phyloP scores from a whole-genome alignment of 2,329 filamentous ascomycete species.

The Rachicladosporium sp. region DNA sequence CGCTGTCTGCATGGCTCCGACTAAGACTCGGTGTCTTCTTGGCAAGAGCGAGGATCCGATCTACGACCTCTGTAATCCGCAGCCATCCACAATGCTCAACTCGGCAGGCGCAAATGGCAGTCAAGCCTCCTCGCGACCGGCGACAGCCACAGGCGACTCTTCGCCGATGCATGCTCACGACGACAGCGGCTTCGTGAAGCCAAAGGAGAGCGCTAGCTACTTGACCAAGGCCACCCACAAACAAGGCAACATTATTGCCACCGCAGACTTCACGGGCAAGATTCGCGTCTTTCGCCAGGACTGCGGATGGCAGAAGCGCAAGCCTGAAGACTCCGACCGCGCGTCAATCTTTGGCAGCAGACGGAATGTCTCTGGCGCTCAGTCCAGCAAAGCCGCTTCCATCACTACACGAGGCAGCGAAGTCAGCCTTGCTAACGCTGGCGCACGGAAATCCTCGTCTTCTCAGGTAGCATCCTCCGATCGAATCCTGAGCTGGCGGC shows the following conservation, averaged over 20 bases:
- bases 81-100: constrained; percentile 70
- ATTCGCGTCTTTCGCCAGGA: constrained; percentile 96
- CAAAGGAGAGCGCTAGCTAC: constrained; percentile 60
- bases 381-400: constrained; percentile 14
- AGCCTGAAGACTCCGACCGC: constrained; percentile 62
- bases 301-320: constrained; percentile 67
- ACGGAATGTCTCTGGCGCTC: constrained; percentile 20
- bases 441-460: constrained; percentile 14
- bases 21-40: constrained; percentile 62
- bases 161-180: constrained; percentile 20
- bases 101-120: constrained; percentile 47
- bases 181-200: constrained; percentile 24
- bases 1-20: constrained; percentile 74
- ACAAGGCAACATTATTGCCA: constrained; percentile 82
- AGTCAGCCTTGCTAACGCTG: constrained; percentile 18
- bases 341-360: constrained; percentile 57
- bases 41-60: constrained; percentile 77
- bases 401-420: constrained; percentile 28
- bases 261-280: constrained; percentile 72
- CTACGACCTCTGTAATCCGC: constrained; percentile 94
- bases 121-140: constrained; percentile 34
- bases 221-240: constrained; percentile 46
- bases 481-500: constrained; percentile 78
- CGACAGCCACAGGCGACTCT: constrained; percentile 29
- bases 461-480: constrained; percentile 45